Percentiles rank a stretch among this genome's conserved stretches.
Conservation (phyloP, 805 yeast genomes). For the Metschnikowia bowlesiae region DNA sequence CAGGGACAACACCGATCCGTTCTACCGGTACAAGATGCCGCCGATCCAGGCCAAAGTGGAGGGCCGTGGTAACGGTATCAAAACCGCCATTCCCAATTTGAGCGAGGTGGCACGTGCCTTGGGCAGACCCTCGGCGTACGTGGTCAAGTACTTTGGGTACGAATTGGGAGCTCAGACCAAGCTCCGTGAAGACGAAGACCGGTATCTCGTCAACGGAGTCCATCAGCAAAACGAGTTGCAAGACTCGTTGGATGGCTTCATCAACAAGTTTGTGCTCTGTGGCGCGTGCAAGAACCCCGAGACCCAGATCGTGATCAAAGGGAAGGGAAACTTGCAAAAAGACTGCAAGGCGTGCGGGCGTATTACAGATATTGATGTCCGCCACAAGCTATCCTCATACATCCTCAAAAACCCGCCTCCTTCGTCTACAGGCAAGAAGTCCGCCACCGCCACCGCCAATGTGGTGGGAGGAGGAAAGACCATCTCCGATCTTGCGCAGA, state of each 20-base stretch:
- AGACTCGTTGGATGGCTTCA: constrained; percentile 92
- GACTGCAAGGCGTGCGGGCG: constrained; percentile 99
- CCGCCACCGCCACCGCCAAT: constrained; percentile 86
- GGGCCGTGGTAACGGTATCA: constrained; percentile 99
- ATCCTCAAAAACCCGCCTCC: constrained; percentile 87
- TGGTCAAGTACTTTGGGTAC: constrained; percentile 91
- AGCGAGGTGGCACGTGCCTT: constrained; percentile 92
- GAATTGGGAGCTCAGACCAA: constrained; percentile 97
- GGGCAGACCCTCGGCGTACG: constrained; percentile 87
- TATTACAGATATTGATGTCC: constrained; percentile 74
- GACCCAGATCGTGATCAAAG: constrained; percentile 81
- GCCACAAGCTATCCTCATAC: constrained; percentile 82
- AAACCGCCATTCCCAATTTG: constrained; percentile 86
- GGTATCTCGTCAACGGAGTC: constrained; percentile 90
- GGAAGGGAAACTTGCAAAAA: constrained; percentile 69
- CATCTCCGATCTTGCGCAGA: constrained; percentile 71
- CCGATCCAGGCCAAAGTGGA: constrained; percentile 94
- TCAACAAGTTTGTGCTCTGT: constrained; percentile 88
- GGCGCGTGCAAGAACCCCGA: constrained; percentile 96
- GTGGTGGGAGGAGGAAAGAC: constrained; percentile 85
- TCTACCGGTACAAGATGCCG: constrained; percentile 99
- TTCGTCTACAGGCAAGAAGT: constrained; percentile 62
- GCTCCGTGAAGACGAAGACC: constrained; percentile 72
- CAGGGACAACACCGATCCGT: constrained; percentile 96
- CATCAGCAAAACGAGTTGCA: constrained; percentile 89